These are phyloP conservation scores for Podospora australis DNA, from an alignment of 495 filamentous ascomycete genomes.

Conservation along the genomic window DNA sequence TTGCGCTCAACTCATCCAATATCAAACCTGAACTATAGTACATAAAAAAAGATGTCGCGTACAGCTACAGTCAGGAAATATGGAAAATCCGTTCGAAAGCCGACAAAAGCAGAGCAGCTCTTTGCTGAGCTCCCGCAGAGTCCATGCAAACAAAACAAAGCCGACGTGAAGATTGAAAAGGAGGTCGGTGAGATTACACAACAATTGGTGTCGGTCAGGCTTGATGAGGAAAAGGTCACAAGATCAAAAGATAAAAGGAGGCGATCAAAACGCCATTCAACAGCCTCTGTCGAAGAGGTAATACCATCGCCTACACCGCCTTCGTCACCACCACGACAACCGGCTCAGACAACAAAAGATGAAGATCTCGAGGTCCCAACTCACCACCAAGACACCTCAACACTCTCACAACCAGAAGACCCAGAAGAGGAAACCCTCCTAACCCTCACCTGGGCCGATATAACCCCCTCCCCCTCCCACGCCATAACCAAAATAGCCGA, in stretches of 20 bases:
- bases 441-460: constrained; percentile 43
- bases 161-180: background rate
- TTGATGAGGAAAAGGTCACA: background rate
- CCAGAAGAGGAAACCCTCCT: constrained; percentile 16
- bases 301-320: background rate
- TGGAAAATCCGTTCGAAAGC: constrained; percentile 34
- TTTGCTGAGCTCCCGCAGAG: constrained; percentile 40
- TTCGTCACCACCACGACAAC: background rate
- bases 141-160: constrained; percentile 18
- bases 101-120: constrained; percentile 29
- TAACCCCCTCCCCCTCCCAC: constrained; percentile 43
- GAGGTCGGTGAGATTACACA: background rate
- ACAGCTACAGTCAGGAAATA: constrained; percentile 35
- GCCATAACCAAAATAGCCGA: constrained; percentile 59
- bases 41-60: constrained; percentile 23
- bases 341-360: background rate
- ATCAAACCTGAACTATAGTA: background rate
- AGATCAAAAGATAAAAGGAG: background rate
- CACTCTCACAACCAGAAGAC: background rate
- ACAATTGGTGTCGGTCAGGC: background rate
- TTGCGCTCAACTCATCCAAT: constrained; percentile 3
- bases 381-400: background rate
- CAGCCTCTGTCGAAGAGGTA: background rate
- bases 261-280: background rate
- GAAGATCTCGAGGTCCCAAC: background rate